Conservation (phyloP, 768 basidiomycete species). For the Phlebiopsis gigantea region DNA sequence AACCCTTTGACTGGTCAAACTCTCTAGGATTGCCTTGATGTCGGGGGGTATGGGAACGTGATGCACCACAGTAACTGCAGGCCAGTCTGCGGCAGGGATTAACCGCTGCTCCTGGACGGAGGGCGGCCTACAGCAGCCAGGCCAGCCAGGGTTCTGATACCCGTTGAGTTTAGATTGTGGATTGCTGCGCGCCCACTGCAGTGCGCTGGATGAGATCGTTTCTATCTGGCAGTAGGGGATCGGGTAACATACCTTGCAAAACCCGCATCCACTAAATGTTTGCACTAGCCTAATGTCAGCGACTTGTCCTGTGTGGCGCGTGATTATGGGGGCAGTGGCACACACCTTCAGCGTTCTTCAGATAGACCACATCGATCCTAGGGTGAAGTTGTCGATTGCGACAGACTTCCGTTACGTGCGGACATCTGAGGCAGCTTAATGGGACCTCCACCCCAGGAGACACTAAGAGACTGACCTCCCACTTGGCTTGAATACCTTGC, state of each 20-base stretch:
- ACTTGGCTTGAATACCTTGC: conserved; percentile 70
- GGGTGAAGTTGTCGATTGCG: conserved; percentile 71
- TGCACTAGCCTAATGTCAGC: conserved; percentile 43
- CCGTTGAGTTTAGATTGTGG: conserved; percentile 49
- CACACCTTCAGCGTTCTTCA: conserved; percentile 86
- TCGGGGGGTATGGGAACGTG: conserved; percentile 68
- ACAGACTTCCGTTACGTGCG: conserved; percentile 71
- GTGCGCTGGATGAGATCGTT: conserved; percentile 21
- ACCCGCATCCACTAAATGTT: conserved; percentile 83
- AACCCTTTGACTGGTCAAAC: conserved; percentile 26
- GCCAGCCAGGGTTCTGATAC: conserved; percentile 75
- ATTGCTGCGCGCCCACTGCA: conserved; percentile 66
- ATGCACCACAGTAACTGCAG: conserved; percentile 70
- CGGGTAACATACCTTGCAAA: conserved; percentile 66
- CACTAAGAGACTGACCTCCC: conserved; percentile 40
- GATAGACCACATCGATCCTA: conserved; percentile 68
- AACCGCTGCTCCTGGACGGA: conserved; percentile 48
- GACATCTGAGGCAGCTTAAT: conserved; percentile 46
- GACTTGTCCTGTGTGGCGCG: conserved; percentile 8
- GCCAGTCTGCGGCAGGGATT: conserved; percentile 76
- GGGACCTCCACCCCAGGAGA: not conserved
- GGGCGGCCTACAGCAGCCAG: conserved; percentile 85
- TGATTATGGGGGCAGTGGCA: conserved; percentile 16
- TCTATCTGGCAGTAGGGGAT: conserved; percentile 15
- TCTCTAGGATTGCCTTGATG: conserved; percentile 63